Evolutionary conservation across 225 moss, liverwort and hornwort genomes (phyloP), one percentile per base, ranked within the genome.

Genomic region (Straminergon stramineum): DNA sequence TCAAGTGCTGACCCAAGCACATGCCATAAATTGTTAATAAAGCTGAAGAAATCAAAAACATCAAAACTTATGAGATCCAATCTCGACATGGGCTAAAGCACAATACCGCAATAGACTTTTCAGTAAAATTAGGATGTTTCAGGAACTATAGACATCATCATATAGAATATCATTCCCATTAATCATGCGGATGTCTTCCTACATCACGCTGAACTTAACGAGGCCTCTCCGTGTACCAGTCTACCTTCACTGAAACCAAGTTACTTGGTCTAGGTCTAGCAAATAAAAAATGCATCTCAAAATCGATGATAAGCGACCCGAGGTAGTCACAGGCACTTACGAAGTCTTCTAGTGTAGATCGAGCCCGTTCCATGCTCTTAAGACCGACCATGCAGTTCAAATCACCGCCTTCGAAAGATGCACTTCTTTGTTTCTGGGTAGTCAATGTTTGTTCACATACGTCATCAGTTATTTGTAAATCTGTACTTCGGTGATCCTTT

Each of bases 311-410:
- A 37, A 64, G 78, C 48, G 28, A 90, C 39, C 48, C 74, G 12
- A 70, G n/a, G 34, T 76, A 53, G 64, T 55, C 41, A 85, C 88
- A 51, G 35, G 41, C 51, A 90, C 97, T 92, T 90, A 97, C 96
- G 85, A 97, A 99, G 85, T 99, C 99, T 93, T 99, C 99, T 23
- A 97, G 67, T 24, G 99, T 99, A 60, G 96, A 96, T 79, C 91
- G 95, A 60, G 97, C 97, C 84, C 97, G 93, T 88, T 97, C 92
- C 96, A 99, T 97, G 71, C 96, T 96, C 87, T 88, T 96, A 52
- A 96, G 85, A 81, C 94, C 93, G 53, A 99, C 91, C 91, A 95
- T 78, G 77, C 93, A 96, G 45, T 88, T 86, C 81, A 82, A 60
- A 75, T 64, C 87, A 77, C 35, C 45, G n/a, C 83, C 88, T 84